Evolutionary conservation across 495 filamentous ascomycete species (phyloP).

Genomic region (Xylaria telfairii): DNA sequence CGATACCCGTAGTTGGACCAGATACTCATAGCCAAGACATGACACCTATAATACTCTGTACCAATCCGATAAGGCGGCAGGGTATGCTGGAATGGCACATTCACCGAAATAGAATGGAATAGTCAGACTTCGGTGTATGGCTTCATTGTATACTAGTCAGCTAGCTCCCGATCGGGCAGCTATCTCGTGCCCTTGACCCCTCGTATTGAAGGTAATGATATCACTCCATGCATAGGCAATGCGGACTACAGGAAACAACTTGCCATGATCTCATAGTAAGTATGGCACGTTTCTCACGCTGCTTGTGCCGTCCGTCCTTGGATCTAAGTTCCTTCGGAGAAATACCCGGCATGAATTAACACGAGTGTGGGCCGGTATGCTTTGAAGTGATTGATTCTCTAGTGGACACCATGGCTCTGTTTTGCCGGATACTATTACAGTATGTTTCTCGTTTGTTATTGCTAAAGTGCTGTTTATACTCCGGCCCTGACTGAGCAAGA

Average conservation of each 20-base stretch:
- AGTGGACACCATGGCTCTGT: background rate
- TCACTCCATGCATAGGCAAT: background rate
- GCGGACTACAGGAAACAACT: background rate
- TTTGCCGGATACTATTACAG: background rate
- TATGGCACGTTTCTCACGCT: background rate
- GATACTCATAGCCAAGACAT: background rate
- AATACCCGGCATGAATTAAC: constrained; percentile 3
- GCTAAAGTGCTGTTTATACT: background rate
- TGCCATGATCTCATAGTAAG: background rate
- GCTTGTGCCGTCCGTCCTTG: background rate
- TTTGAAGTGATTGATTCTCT: background rate
- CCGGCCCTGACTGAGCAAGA: background rate
- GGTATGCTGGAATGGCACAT: background rate
- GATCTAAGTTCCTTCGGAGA: constrained; percentile 2
- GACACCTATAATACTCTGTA: background rate
- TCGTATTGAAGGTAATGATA: constrained; percentile 3
- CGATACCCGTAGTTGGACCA: background rate
- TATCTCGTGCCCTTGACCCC: background rate
- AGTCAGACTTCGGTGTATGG: background rate
- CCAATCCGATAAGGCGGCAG: background rate
- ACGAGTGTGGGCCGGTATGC: background rate
- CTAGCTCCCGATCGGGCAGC: background rate
- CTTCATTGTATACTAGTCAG: background rate
- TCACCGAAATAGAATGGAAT: background rate
- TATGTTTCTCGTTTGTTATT: background rate